Percentiles rank a stretch among this genome's conserved stretches.
Conservation (phyloP, 2,329 filamentous ascomycete species). For the Rutstroemia sydowiana region DNA sequence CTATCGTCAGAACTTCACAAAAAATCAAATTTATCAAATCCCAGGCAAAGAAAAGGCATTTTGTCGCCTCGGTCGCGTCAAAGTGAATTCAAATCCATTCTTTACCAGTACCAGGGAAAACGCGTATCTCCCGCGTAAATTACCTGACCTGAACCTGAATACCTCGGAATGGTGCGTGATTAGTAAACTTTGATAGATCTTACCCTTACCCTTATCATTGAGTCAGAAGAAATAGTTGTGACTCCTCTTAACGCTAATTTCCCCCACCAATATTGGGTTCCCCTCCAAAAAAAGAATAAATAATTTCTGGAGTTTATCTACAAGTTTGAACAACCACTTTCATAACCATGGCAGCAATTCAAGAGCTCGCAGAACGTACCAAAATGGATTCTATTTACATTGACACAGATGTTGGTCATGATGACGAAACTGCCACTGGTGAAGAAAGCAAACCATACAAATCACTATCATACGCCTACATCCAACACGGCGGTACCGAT, state of each 20-base stretch:
- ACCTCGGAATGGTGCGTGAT: not conserved
- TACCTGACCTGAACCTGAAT: not conserved
- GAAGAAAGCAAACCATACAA: constrained; percentile 73
- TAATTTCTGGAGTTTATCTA: not conserved
- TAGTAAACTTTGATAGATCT: not conserved
- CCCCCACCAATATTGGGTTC: constrained; percentile 4
- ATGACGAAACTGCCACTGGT: constrained; percentile 60
- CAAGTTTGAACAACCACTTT: not conserved
- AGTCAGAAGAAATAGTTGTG: not conserved
- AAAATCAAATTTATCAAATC: too few species aligned
- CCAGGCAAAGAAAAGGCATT: too few species aligned
- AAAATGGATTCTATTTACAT: constrained; percentile 57
- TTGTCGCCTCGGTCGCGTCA: too few species aligned
- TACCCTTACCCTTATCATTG: not conserved
- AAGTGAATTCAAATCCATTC: not conserved
- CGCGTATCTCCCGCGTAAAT: too few species aligned
- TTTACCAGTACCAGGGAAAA: not conserved
- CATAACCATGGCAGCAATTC: constrained; percentile 29
- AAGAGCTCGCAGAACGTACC: constrained; percentile 44
- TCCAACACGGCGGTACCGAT: constrained; percentile 53
- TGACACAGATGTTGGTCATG: constrained; percentile 71
- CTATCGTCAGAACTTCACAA: too few species aligned
- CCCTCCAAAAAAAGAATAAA: constrained; percentile 1
- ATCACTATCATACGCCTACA: constrained; percentile 68
- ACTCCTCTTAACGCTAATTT: not conserved